Conservation (phyloP, 345 rosid genomes). For the Bretschneidera sinensis region DNA sequence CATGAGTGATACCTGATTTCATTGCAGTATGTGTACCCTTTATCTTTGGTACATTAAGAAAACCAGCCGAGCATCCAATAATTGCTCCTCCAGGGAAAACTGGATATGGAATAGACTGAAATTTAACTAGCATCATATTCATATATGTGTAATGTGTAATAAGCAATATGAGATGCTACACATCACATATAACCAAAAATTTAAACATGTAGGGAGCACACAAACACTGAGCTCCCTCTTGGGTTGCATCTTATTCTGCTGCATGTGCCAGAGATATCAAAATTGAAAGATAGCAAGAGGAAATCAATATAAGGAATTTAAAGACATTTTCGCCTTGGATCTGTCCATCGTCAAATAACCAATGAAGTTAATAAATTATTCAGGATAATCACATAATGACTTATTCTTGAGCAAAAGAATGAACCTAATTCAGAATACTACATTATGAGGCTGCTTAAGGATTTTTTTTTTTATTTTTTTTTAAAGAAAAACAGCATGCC, state of each 20-base stretch:
- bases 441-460: neutral
- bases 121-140: conserved; percentile 79
- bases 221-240: too few species aligned
- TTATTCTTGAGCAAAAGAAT: neutral
- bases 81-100: conserved; percentile 97
- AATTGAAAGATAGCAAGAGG: too few species aligned
- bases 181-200: too few species aligned
- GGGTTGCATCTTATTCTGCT: too few species aligned
- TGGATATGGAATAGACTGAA: conserved; percentile 99
- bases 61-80: conserved; percentile 96
- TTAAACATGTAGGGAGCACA: too few species aligned
- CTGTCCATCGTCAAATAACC: neutral
- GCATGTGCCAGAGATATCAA: too few species aligned
- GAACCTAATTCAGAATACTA: neutral
- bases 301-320: too few species aligned
- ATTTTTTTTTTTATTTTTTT: too few species aligned
- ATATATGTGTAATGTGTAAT: conserved; percentile 23
- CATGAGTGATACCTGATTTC: conserved; percentile 72
- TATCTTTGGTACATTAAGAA: conserved; percentile 92
- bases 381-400: neutral
- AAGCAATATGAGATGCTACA: conserved; percentile 4
- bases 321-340: too few species aligned
- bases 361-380: neutral
- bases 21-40: conserved; percentile 99
- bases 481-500: neutral